Evolutionary conservation across 345 rosid species (phyloP).

Genomic region (Populus davidiana): DNA sequence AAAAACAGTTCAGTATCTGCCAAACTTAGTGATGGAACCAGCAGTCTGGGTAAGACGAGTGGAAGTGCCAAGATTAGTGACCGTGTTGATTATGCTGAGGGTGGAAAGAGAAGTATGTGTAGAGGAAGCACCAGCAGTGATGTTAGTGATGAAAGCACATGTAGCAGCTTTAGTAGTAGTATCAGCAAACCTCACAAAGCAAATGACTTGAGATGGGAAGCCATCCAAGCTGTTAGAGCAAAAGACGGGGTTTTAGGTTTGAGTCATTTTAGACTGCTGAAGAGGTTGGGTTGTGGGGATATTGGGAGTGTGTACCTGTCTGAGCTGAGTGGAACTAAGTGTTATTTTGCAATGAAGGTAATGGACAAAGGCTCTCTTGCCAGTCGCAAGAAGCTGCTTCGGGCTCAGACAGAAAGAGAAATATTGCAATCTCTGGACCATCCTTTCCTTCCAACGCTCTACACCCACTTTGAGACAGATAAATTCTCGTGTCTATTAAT

Average conservation of each 20-base stretch:
- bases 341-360: conserved; percentile 90
- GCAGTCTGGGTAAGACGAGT: conserved; percentile 69
- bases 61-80: conserved; percentile 76
- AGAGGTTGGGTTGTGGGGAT: conserved; percentile 90
- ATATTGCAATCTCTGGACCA: conserved; percentile 84
- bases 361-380: conserved; percentile 94
- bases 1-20: conserved; percentile 73
- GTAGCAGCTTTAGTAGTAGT: conserved; percentile 86
- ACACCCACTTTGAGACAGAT: conserved; percentile 85
- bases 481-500: conserved; percentile 87
- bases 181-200: conserved; percentile 85
- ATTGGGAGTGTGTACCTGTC: conserved; percentile 91
- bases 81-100: conserved; percentile 67
- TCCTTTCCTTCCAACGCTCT: conserved; percentile 88
- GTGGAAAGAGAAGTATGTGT: conserved; percentile 87
- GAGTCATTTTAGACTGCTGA: conserved; percentile 76
- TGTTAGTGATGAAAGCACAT: conserved; percentile 84
- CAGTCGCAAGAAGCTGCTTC: conserved; percentile 79
- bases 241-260: conserved; percentile 71
- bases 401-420: conserved; percentile 94
- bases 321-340: conserved; percentile 80
- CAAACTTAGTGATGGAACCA: conserved; percentile 72
- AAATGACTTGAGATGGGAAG: conserved; percentile 91
- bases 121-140: conserved; percentile 93
- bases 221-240: conserved; percentile 71